These are phyloP conservation scores for Linum tenue DNA, from an alignment of 345 rosid species.

Conservation along the genomic window DNA sequence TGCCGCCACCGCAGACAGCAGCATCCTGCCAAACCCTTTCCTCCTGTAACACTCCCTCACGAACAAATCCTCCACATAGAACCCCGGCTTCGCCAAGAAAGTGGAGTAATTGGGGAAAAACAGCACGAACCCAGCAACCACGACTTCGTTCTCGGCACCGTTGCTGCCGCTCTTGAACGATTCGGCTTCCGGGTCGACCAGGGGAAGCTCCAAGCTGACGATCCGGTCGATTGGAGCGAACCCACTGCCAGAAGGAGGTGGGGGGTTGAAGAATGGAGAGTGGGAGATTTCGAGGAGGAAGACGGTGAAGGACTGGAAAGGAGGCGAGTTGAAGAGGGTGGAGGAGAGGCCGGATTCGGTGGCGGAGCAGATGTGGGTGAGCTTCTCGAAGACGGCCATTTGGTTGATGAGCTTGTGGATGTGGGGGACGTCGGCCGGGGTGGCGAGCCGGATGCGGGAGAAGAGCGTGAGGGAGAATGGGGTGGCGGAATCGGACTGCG, in stretches of 20 bases:
- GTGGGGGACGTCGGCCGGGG: constrained; percentile 62
- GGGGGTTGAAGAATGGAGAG: constrained; percentile 28
- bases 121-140: constrained; percentile 68
- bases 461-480: constrained; percentile 48
- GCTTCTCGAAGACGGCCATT: constrained; percentile 81
- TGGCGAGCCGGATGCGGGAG: constrained; percentile 81
- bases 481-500: constrained; percentile 15
- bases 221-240: constrained; percentile 22
- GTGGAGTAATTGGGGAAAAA: constrained; percentile 72
- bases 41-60: constrained; percentile 78
- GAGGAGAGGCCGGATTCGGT: constrained; percentile 65
- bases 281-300: constrained; percentile 72
- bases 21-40: constrained; percentile 66
- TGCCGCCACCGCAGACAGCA: constrained; percentile 66
- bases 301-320: constrained; percentile 71
- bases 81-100: constrained; percentile 68
- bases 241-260: constrained; percentile 10
- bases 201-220: constrained; percentile 37
- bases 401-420: constrained; percentile 81
- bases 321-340: constrained; percentile 66
- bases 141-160: constrained; percentile 18
- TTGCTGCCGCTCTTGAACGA: constrained; percentile 29
- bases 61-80: constrained; percentile 70
- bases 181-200: constrained; percentile 46
- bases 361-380: constrained; percentile 59